Percentiles rank a stretch among this genome's conserved stretches.
These are phyloP conservation scores for Tarenaya hassleriana DNA, from an alignment of 345 rosid species.

Conservation along the genomic window DNA sequence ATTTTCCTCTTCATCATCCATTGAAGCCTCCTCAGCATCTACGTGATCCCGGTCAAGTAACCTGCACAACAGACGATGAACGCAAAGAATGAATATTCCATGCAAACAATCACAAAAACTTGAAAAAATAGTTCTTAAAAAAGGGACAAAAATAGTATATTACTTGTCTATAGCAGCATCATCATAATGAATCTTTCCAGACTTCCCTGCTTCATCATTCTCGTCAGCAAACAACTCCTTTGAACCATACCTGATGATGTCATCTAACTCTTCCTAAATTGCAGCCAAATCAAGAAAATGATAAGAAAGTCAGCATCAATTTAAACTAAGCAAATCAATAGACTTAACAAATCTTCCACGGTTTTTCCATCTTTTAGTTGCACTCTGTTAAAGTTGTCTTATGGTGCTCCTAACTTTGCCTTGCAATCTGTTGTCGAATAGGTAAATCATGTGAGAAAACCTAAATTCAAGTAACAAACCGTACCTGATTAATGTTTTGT, in stretches of 20 bases:
- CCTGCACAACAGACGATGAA: slow-evolving; percentile 33
- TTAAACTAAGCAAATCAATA: background rate
- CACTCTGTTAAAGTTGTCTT: slow-evolving; percentile 14
- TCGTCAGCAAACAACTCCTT: slow-evolving; percentile 96
- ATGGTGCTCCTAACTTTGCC: slow-evolving; percentile 9
- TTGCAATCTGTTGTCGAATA: slow-evolving; percentile 1
- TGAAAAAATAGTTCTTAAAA: slow-evolving; percentile 1
- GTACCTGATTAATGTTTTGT: slow-evolving; percentile 95
- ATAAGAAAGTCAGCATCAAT: slow-evolving; percentile 2
- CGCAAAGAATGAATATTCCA: slow-evolving; percentile 1
- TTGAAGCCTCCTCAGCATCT: slow-evolving; percentile 72
- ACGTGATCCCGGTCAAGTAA: slow-evolving; percentile 89
- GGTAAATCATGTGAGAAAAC: slow-evolving; percentile 7
- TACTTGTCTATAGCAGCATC: slow-evolving; percentile 92
- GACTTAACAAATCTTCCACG: background rate
- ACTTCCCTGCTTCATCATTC: slow-evolving; percentile 90
- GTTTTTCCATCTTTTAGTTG: slow-evolving; percentile 3
- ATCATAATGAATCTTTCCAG: slow-evolving; percentile 96
- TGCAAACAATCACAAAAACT: slow-evolving; percentile 4
- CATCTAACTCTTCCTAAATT: slow-evolving; percentile 89
- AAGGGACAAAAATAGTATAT: slow-evolving; percentile 17
- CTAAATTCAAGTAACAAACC: slow-evolving; percentile 11
- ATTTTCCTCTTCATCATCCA: slow-evolving; percentile 93
- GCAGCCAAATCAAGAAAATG: slow-evolving; percentile 19
- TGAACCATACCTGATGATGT: slow-evolving; percentile 95